A percentile compares a stretch with the other conserved stretches of the same genome.
Evolutionary conservation across 495 filamentous ascomycete genomes (phyloP).

Genomic region (Aspergillus homomorphus): DNA sequence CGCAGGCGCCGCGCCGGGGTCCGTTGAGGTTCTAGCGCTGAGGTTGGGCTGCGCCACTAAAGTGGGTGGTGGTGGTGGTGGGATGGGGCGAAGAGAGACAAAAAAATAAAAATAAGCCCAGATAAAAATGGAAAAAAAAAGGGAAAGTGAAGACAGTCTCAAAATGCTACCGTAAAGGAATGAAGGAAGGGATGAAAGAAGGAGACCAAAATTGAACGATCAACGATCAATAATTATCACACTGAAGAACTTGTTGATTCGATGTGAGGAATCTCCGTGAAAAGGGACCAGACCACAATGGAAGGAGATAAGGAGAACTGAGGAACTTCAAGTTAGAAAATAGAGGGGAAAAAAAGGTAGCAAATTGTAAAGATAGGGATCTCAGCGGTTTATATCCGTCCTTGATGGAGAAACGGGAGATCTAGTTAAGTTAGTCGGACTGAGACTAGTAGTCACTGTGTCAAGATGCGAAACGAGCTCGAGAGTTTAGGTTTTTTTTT

Average conservation of each 20-base stretch:
- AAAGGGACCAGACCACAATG: background rate
- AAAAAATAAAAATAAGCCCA: conserved; percentile 8
- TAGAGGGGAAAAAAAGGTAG: conserved; percentile 1
- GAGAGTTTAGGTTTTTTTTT: conserved; percentile 8
- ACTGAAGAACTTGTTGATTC: conserved; percentile 3
- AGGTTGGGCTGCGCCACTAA: conserved; percentile 24
- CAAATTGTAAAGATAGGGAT: conserved; percentile 5
- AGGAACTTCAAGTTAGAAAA: conserved; percentile 1
- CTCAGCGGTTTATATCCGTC: conserved; percentile 4
- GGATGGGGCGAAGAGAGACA: conserved; percentile 10
- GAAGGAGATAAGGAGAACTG: background rate
- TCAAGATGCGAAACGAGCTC: background rate
- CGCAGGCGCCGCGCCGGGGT: conserved; percentile 13
- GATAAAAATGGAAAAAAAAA: conserved; percentile 7
- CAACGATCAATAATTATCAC: conserved; percentile 12
- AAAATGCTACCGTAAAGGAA: background rate
- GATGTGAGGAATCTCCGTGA: background rate
- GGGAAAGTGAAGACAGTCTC: background rate
- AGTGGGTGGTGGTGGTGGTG: conserved; percentile 11
- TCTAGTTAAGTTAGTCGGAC: no score
- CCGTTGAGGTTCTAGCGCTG: conserved; percentile 19
- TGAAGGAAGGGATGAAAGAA: conserved; percentile 2
- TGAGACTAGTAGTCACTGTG: no score
- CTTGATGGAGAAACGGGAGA: background rate
- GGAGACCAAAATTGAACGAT: conserved; percentile 12